These are phyloP conservation scores for Zalaria sp. DNA, from an alignment of 2,329 filamentous ascomycete genomes.

Conservation along the genomic window DNA sequence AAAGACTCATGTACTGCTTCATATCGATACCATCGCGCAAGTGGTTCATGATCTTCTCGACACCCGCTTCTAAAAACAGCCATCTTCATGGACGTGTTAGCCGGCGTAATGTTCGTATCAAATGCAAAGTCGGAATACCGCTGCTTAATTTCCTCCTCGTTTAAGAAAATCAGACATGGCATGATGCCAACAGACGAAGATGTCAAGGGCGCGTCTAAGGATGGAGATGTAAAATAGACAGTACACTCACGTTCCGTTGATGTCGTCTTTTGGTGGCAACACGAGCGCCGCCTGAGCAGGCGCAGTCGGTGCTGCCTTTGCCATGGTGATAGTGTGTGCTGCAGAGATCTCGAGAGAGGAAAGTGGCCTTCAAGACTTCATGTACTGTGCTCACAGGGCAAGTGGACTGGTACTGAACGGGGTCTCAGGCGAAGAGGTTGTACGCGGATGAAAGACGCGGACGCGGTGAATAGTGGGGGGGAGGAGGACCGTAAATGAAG, in stretches of 20 bases:
- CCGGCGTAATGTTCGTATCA: not conserved
- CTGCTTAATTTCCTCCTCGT: not conserved
- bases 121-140: too few species aligned
- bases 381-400: too few species aligned
- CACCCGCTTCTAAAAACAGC: conserved; percentile 75
- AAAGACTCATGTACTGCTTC: conserved; percentile 93
- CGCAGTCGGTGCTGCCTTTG: too few species aligned
- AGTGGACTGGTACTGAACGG: too few species aligned
- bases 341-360: too few species aligned
- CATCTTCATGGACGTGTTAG: conserved; percentile 45
- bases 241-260: conserved; percentile 18
- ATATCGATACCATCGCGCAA: conserved; percentile 88
- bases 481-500: too few species aligned
- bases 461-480: too few species aligned
- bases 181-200: not conserved
- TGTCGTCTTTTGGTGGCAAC: conserved; percentile 21
- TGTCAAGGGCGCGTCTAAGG: not conserved
- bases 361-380: too few species aligned
- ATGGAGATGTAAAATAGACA: not conserved
- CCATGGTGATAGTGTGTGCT: too few species aligned
- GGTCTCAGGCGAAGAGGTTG: too few species aligned
- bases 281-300: too few species aligned
- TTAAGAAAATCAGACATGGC: not conserved
- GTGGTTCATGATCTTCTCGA: conserved; percentile 86
- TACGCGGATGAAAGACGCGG: too few species aligned